A percentile compares a stretch with the other conserved stretches of the same genome.
phyloP scores from a whole-genome alignment of 2,329 filamentous ascomycete species.

The Drechslerella stenobrocha region DNA sequence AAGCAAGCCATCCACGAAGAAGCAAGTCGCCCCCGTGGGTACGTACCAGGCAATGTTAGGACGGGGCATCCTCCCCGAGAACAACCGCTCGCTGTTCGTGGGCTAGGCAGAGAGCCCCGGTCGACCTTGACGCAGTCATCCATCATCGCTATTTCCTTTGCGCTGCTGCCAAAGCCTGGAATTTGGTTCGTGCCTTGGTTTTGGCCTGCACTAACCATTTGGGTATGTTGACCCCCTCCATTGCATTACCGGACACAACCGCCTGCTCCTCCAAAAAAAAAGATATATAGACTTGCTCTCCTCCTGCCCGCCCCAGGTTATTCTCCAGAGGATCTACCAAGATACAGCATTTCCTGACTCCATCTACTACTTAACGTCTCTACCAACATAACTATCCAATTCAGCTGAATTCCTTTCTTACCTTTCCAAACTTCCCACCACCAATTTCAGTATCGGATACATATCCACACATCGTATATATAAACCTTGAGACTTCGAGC shows the following conservation, averaged over 20 bases:
- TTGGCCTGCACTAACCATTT: conserved; percentile 25
- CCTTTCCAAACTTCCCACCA: background rate
- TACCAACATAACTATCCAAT: conserved; percentile 34
- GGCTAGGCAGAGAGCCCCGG: conserved; percentile 27
- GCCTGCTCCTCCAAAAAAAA: conserved; percentile 28
- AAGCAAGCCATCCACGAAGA: conserved; percentile 8
- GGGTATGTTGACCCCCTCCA: conserved; percentile 9
- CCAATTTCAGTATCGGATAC: background rate
- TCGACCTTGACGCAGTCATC: conserved; percentile 46
- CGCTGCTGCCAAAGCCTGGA: conserved; percentile 46
- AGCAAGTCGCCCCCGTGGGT: conserved; percentile 1
- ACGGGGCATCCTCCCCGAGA: conserved; percentile 20
- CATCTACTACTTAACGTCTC: background rate
- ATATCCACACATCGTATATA: background rate
- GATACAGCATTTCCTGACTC: conserved; percentile 1
- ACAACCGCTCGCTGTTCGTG: conserved; percentile 23
- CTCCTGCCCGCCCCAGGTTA: conserved; percentile 35
- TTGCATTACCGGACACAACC: conserved; percentile 35
- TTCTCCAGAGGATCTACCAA: conserved; percentile 22
- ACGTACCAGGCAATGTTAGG: conserved; percentile 7
- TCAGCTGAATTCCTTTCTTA: conserved; percentile 10
- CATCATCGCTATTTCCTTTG: conserved; percentile 47
- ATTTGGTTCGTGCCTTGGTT: conserved; percentile 48
- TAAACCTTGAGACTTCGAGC: background rate
- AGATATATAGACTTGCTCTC: conserved; percentile 47